Base-by-base conservation (phyloP, 345 rosid species). In the Punica granatum region DNA sequence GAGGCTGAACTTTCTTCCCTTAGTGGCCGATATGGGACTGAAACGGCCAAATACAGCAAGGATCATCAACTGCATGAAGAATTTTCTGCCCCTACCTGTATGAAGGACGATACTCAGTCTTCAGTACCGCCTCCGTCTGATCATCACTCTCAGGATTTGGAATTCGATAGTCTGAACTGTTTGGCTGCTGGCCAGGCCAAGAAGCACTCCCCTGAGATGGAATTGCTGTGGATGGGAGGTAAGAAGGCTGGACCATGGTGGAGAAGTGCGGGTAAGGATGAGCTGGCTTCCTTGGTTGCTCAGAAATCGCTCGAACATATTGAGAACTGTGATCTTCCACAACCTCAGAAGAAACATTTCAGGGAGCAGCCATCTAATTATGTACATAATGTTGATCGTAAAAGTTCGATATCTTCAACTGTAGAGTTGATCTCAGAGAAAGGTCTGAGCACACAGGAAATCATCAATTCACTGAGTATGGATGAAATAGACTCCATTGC, bases 291-390 rank as follows among this genome's bases (percentile, higher is more conserved):
- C 28, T 84, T 91, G 73, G 92, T 94, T 76, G 95, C 99, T 21
- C 88, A 84, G 64, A 89, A 77, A 73, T 94, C 99, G 42, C 79
- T 83, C 1, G 86, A 83, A 67, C 85, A 68, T 70, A 70, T 94
- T 43, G 90, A 80, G 75, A 94, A 91, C 70, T 91, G 95, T 77
- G 98, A 91, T 75, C 88, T 94, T 44, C 99, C 98, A 44, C 89
- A 87, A 23, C 90, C 95, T 11, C 92, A 80, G 80, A 86, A 84
- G 76, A 58, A 75, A 74, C 81, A 79, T 12, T 23, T 70, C 25
- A 70, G 83, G 74, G 81, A 76, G 70, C 74, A 77, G 73, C 81
- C 83, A 34, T 72, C 69, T 69, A 73, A 73, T 15, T 68, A 68
- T 71, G 60, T 79, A 14, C 74, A 71, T 2, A 31, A 75, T 73